Evolutionary conservation across 768 basidiomycete species (phyloP), one percentile per base, ranked within the genome.

Genomic region (Leucocoprinus sp.): DNA sequence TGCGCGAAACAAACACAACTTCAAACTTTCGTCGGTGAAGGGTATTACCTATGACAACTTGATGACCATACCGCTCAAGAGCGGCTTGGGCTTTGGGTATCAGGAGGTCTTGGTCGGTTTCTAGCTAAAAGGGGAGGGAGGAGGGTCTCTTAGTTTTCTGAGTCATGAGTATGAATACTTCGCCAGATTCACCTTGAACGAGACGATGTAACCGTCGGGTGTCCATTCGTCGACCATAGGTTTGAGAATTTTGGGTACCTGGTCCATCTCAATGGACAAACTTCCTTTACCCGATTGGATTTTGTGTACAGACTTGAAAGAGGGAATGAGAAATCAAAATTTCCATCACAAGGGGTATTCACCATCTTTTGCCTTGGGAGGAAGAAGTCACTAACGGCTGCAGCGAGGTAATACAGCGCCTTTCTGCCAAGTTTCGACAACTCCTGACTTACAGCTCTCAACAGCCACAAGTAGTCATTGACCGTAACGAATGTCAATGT

Each of bases 351-450:
- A 3, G 8, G 14, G 4, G 2, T 8, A 70, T 82, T 50, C 50
- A 90, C 95, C 82, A 98, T 78, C 61, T 80, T 85, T 57, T 93
- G 85, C 46, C 79, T 73, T 0, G 95, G 96, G 24, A 99, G 68
- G 72, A 95, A 99, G 62, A 99, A 99, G 63, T 99, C 96, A 64
- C 89, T 93, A 38, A 98, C 96, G 4, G 96, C 96, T 0, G 95
- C 93, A 18, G 96, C 96, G 41, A 99, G 82, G 60, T 98, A 99
- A 65, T 91, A 99, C 80, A 99, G 75, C 3, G 84, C 82, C 39
- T 70, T 74, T 42, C 85, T 64, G 1, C 85, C 76, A 7, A 93
- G 58, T 0, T 72, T 61, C 7, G 76, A 75, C 61, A 98, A 76
- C 50, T 87, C 85, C 50, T 86, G 75, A 55, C 84, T 84, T 28